Percentiles rank a stretch among this genome's conserved stretches.
These are phyloP conservation scores for Ophiognomonia clavigignenti-juglandacearum DNA, from an alignment of 2,329 filamentous ascomycete species.

Conservation along the genomic window DNA sequence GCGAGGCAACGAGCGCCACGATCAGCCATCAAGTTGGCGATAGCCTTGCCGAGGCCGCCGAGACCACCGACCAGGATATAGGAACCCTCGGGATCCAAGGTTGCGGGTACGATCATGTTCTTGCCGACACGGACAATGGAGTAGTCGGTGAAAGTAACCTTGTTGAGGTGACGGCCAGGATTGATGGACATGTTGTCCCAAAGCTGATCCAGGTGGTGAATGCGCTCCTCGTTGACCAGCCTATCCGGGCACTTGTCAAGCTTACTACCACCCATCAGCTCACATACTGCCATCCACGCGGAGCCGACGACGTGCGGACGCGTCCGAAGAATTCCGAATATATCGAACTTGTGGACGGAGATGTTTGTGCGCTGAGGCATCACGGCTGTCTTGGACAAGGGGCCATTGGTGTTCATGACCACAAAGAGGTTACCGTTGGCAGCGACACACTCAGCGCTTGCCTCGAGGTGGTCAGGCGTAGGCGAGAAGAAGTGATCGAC, in stretches of 20 bases:
- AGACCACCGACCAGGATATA: conserved; percentile 55
- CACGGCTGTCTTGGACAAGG: not conserved
- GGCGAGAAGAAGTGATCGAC: conserved; percentile 44
- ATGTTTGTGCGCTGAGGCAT: conserved; percentile 11
- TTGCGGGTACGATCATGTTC: not conserved
- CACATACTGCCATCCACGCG: conserved; percentile 5
- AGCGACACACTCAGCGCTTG: conserved; percentile 29
- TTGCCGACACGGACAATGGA: conserved; percentile 7
- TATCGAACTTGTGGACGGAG: conserved; percentile 21
- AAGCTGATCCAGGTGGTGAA: conserved; percentile 11
- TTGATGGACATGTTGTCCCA: conserved; percentile 9
- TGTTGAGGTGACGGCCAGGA: conserved; percentile 9
- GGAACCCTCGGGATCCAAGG: conserved; percentile 33
- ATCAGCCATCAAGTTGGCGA: conserved; percentile 44
- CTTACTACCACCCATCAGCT: not conserved
- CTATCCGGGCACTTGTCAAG: conserved; percentile 3
- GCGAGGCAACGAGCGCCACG: conserved; percentile 48
- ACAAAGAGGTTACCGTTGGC: conserved; percentile 16
- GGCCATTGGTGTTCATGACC: conserved; percentile 2
- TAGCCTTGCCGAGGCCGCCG: conserved; percentile 50
- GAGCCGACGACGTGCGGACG: conserved; percentile 10
- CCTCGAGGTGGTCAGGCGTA: conserved; percentile 29
- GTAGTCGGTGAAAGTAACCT: conserved; percentile 3
- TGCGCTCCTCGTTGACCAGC: conserved; percentile 9
- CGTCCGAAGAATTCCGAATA: conserved; percentile 13